Base-by-base conservation (phyloP, 2,329 filamentous ascomycete genomes). In the Colletotrichum musae region DNA sequence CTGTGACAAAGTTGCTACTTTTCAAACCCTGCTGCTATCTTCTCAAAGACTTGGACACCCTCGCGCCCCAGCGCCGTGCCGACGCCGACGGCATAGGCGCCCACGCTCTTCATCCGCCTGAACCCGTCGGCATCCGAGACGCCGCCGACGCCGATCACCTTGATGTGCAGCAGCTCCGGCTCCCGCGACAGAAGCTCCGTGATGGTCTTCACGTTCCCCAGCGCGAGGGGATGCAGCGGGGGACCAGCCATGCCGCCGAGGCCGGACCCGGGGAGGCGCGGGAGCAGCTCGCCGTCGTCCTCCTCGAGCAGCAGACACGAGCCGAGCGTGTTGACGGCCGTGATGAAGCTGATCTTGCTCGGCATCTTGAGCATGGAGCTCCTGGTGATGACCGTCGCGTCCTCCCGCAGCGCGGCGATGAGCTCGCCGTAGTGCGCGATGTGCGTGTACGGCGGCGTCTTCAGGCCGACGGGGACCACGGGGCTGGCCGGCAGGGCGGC, bases 391-490 rank as follows among this genome's bases (percentile, higher is more conserved):
- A 71, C 57, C 12, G 64, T 65, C 58, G 68, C 50, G 60, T 67
- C 64, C 45, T 68, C 53, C 53, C 41, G 70, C 6, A 94, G 78
- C 0, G 89, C 87, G 0, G 78, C 71, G 2, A 89, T 77, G 15
- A 95, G 78, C 18, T 81, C 83, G 0, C 81, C 76, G 75, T 92
- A 95, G 75, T 95, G 89, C 0, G 84, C 88, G 0, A 86, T 80
- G 75, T 94, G 88, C 0, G 92, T 95, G 74, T 94, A 95, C 0
- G 93, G 93, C 5, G 93, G 93, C 1, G 89, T 91, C 76, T 95
- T 95, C 72, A 95, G 83, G 0, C 93, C 93, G 10, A 84, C 72
- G 2, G 85, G 78, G 16, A 86, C 70, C 6, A 7, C 60, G 6
- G 84, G 79, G 3, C 77, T 71, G 0, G 71, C 48, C 0, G 82